Conservation (phyloP, 2,329 filamentous ascomycete species). For the Trichoderma simmonsii region DNA sequence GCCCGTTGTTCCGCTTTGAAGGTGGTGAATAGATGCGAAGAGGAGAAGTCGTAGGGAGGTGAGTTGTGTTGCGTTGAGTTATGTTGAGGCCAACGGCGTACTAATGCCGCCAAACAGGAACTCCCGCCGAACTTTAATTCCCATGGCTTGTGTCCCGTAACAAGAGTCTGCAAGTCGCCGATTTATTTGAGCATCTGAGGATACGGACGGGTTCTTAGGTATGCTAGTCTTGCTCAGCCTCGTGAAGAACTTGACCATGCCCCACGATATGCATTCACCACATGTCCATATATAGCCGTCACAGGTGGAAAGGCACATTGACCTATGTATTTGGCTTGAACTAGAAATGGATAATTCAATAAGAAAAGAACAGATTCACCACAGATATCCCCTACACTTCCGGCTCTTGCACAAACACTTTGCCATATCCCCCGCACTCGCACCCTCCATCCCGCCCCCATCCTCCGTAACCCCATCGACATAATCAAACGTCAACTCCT, state of each 20-base stretch:
- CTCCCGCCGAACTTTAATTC: neutral
- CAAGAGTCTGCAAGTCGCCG: neutral
- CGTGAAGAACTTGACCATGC: neutral
- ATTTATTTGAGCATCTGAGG: neutral
- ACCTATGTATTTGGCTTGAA: too few species aligned
- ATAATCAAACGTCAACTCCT: constrained; percentile 80
- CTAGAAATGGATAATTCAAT: neutral
- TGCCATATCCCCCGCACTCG: constrained; percentile 49
- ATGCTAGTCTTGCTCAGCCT: neutral
- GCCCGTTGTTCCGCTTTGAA: neutral
- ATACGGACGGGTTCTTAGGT: neutral
- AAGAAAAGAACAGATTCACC: constrained; percentile 42
- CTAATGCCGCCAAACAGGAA: neutral
- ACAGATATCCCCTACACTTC: constrained; percentile 68
- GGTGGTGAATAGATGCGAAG: neutral
- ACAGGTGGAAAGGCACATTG: too few species aligned
- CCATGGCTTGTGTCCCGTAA: neutral
- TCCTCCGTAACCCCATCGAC: constrained; percentile 60
- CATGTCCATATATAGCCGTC: too few species aligned
- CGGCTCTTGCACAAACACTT: constrained; percentile 60
- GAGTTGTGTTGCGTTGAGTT: neutral
- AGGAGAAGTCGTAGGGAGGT: neutral
- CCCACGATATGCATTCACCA: neutral
- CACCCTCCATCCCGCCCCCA: constrained; percentile 41
- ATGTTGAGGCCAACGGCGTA: neutral